Evolutionary conservation across 805 yeast species (phyloP).

Genomic region (Candida succiphila): DNA sequence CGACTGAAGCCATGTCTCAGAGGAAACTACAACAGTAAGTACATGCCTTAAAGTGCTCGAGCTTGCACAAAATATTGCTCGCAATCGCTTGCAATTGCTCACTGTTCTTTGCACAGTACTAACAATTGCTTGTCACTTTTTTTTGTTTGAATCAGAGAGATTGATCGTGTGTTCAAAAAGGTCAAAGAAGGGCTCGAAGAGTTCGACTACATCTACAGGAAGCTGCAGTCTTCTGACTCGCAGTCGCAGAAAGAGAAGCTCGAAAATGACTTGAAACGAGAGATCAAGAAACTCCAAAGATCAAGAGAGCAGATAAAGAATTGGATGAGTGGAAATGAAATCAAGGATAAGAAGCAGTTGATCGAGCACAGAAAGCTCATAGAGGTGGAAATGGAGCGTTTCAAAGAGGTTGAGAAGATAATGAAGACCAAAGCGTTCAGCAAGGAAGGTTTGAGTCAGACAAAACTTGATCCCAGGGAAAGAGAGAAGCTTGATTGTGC

Average conservation of each 20-base stretch:
- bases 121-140: background rate
- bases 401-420: constrained; percentile 87
- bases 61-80: background rate
- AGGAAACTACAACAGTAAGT: constrained; percentile 41
- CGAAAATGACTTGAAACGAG: constrained; percentile 87
- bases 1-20: constrained; percentile 38
- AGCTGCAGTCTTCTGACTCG: constrained; percentile 70
- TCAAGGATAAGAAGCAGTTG: constrained; percentile 77
- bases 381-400: constrained; percentile 84
- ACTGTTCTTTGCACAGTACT: background rate
- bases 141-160: constrained; percentile 37
- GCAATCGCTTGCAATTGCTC: background rate
- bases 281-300: constrained; percentile 88
- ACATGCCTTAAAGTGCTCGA: background rate
- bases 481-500: constrained; percentile 67
- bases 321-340: constrained; percentile 87
- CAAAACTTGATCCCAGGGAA: constrained; percentile 67
- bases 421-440: constrained; percentile 92
- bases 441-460: constrained; percentile 79
- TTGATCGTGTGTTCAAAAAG: constrained; percentile 87
- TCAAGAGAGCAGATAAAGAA: constrained; percentile 91
- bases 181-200: constrained; percentile 84
- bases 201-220: constrained; percentile 80
- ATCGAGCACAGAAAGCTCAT: constrained; percentile 67
- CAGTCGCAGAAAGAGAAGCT: constrained; percentile 88